Evolutionary conservation across 768 basidiomycete genomes (phyloP).

Genomic region (Cubamyces sp.): DNA sequence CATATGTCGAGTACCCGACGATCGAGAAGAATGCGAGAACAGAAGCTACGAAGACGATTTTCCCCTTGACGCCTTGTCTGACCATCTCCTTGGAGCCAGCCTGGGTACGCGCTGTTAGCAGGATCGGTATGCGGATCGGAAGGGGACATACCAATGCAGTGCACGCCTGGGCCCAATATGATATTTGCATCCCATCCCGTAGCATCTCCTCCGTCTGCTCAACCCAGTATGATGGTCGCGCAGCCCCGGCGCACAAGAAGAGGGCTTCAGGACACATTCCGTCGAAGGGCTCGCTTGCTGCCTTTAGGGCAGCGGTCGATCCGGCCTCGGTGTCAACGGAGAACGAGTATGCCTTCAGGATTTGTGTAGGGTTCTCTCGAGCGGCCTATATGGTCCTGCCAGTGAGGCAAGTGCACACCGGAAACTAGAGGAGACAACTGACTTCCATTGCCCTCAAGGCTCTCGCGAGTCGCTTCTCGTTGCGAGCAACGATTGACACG

Average conservation of each 20-base stretch:
- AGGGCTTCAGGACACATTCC: constrained; percentile 73
- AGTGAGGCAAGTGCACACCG: too few relatives aligned
- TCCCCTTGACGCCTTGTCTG: constrained; percentile 55
- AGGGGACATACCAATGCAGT: constrained; percentile 50
- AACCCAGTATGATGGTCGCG: constrained; percentile 74
- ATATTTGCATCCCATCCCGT: constrained; percentile 55
- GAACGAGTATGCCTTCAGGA: constrained; percentile 67
- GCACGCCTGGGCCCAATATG: constrained; percentile 61
- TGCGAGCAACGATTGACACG: constrained; percentile 84
- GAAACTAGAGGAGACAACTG: constrained; percentile 24
- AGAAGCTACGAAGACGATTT: constrained; percentile 79
- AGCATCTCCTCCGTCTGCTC: constrained; percentile 68
- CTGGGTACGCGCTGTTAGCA: constrained; percentile 39
- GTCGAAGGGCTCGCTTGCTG: constrained; percentile 56
- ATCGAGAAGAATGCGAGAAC: constrained; percentile 76
- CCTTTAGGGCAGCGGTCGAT: constrained; percentile 64
- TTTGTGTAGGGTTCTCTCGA: constrained; percentile 60
- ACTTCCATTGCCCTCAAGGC: constrained; percentile 74
- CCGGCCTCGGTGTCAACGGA: constrained; percentile 56
- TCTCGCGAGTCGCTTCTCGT: constrained; percentile 60
- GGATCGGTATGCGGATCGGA: neutral
- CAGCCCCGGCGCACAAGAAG: constrained; percentile 78
- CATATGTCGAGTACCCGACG: constrained; percentile 77
- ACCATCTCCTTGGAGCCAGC: constrained; percentile 70
- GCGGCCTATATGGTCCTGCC: constrained; percentile 9